Evolutionary conservation across 441 rosid species (phyloP).

Genomic region (Adansonia rubrostipa): DNA sequence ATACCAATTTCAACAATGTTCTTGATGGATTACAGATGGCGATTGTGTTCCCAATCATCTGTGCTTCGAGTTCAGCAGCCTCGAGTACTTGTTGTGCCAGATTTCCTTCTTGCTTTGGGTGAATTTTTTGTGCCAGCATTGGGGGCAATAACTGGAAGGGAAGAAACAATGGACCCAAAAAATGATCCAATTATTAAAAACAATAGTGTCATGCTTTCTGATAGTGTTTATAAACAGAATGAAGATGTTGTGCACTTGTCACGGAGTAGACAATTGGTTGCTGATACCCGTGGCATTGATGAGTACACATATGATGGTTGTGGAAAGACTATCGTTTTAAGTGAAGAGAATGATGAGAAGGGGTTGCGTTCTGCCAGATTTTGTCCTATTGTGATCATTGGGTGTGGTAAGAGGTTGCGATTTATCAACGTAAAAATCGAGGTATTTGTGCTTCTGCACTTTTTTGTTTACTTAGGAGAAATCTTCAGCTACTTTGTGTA

Average conservation of each 20-base stretch:
- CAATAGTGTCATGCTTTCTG: slow-evolving; percentile 70
- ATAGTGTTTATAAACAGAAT: slow-evolving; percentile 67
- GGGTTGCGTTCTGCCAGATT: slow-evolving; percentile 48
- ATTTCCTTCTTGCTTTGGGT: slow-evolving; percentile 92
- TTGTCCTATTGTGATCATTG: slow-evolving; percentile 83
- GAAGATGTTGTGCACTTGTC: slow-evolving; percentile 90
- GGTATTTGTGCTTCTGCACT: slow-evolving; percentile 51
- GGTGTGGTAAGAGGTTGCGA: slow-evolving; percentile 91
- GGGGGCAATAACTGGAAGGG: slow-evolving; percentile 93
- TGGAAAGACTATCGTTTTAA: slow-evolving; percentile 74
- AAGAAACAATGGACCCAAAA: slow-evolving; percentile 86
- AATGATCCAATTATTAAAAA: slow-evolving; percentile 87
- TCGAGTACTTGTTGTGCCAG: slow-evolving; percentile 93
- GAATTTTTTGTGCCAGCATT: slow-evolving; percentile 96
- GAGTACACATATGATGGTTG: slow-evolving; percentile 92
- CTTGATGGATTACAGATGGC: slow-evolving; percentile 95
- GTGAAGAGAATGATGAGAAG: slow-evolving; percentile 58
- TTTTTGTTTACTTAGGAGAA: slow-evolving; percentile 17
- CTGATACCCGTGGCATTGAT: slow-evolving; percentile 80
- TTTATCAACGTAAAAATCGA: slow-evolving; percentile 87
- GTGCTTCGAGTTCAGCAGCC: slow-evolving; percentile 95
- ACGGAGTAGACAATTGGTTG: slow-evolving; percentile 80
- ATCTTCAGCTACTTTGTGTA: slow-evolving; percentile 18
- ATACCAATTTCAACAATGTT: slow-evolving; percentile 85
- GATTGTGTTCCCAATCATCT: slow-evolving; percentile 83